Base-by-base conservation (phyloP, 768 basidiomycete species). In the Termitomyces sp. region DNA sequence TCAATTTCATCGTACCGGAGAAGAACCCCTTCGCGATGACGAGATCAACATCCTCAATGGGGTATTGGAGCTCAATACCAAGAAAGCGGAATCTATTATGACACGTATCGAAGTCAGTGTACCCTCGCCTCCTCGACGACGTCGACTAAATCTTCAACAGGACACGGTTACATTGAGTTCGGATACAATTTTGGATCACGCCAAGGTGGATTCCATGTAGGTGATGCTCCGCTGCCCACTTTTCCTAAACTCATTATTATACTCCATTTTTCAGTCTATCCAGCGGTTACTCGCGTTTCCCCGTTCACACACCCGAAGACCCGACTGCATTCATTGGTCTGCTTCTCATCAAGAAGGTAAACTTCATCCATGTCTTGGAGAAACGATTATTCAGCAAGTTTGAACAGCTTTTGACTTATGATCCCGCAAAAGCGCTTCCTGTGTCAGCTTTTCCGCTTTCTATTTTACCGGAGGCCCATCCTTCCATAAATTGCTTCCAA, bases 231-330 rank as follows among this genome's bases (percentile, higher is more conserved):
- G 22, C 44, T 5, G 58, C 45, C n/a, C n/a, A 14, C 38, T 56
- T 13, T 42, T 13, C 49, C 42, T 32, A 33, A 53, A 56, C 16
- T 58, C 13, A 24, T 20, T 60, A 62, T 22, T 22, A 49, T 64
- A 30, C 8, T 24, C 45, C 53, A 18, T 43, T 36, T 45, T 32
- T 30, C 38, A 89, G 86, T 46, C 70, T 90, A 22, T 67, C 77
- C n/a, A 89, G 86, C 61, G 95, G 95, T 0, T 97, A 96, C 68
- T 95, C 94, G 1, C 86, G 95, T 20, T 91, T 98, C 66, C 95
- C 95, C 0, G 82, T 98, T 0, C 92, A 96, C 65, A 83, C 85
- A 58, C 80, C 87, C 3, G 82, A 80, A 4, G 80, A 88, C 43
- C 81, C 84, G 9, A 66, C 81, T 10, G 78, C 88, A 9, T 97